A percentile compares a stretch with the other conserved stretches of the same genome.
Evolutionary conservation across 1,139 yeast species (phyloP).

Genomic region (Starmera stellimalicola): DNA sequence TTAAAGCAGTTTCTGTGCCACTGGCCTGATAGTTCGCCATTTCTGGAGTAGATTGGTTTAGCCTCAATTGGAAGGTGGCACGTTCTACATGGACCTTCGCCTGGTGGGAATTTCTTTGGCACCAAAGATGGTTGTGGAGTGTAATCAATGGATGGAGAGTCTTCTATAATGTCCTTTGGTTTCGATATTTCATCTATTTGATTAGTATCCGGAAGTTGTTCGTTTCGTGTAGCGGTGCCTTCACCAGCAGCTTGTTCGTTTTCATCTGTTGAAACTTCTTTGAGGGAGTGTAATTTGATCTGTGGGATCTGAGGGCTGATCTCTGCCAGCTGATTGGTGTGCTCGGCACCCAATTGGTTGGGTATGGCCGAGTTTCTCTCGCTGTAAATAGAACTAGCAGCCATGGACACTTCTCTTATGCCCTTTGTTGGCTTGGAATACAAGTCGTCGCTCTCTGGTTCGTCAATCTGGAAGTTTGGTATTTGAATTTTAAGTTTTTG

Average conservation of each 20-base stretch:
- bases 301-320: constrained; percentile 3
- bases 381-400: constrained; percentile 1
- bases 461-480: constrained; percentile 1
- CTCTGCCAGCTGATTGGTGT: constrained; percentile 7
- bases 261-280: constrained; percentile 3
- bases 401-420: constrained; percentile 1
- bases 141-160: constrained; percentile 1
- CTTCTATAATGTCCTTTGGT: not conserved
- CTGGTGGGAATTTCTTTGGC: constrained; percentile 32
- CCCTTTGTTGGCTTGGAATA: not conserved
- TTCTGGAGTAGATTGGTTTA: constrained; percentile 59
- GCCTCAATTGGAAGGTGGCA: constrained; percentile 44
- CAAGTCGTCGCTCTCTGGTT: not conserved
- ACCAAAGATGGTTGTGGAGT: not conserved
- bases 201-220: constrained; percentile 1
- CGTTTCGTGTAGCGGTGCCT: no score
- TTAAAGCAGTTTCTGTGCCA: constrained; percentile 88
- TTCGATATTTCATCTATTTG: not conserved
- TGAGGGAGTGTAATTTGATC: constrained; percentile 8
- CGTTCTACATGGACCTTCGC: constrained; percentile 64
- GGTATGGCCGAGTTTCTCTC: constrained; percentile 1
- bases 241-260: not conserved
- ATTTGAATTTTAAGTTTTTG: no score
- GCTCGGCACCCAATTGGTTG: constrained; percentile 6
- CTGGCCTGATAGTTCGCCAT: constrained; percentile 79